Evolutionary conservation across 1,139 yeast species (phyloP).

Genomic region (Blastobotrys buckinghamii): DNA sequence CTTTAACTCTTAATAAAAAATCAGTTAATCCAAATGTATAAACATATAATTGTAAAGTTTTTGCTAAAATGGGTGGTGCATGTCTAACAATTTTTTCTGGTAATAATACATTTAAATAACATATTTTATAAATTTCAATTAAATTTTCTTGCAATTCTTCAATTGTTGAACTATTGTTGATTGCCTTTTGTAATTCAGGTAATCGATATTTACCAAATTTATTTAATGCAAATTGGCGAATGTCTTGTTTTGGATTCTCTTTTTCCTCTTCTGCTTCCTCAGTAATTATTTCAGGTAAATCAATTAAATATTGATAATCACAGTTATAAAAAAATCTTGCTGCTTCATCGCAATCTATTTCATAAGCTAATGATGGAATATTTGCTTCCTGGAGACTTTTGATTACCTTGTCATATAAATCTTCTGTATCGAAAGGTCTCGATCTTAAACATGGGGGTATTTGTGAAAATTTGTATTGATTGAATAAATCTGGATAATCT

Average conservation of each 20-base stretch:
- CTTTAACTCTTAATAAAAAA: slow-evolving; percentile 7
- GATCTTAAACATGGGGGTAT: neutral
- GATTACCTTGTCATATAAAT: slow-evolving; percentile 1
- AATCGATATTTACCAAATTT: neutral
- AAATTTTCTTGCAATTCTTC: neutral
- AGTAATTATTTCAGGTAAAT: neutral
- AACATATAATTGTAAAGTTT: slow-evolving; percentile 4
- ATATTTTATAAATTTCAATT: neutral
- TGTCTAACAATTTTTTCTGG: slow-evolving; percentile 6
- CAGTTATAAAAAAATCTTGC: neutral
- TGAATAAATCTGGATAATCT: slow-evolving; percentile 2
- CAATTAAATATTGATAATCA: neutral
- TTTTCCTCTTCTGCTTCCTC: neutral
- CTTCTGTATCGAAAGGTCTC: slow-evolving; percentile 9
- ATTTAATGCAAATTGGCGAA: neutral
- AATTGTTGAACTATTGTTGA: neutral
- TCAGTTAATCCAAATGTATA: slow-evolving; percentile 9
- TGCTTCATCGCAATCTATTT: slow-evolving; percentile 8
- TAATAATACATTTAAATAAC: slow-evolving; percentile 5
- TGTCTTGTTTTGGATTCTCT: too few species aligned
- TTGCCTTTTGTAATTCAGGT: neutral
- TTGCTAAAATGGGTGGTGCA: slow-evolving; percentile 4
- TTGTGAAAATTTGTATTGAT: neutral
- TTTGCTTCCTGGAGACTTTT: neutral
- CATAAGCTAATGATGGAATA: neutral